Evolutionary conservation across 78 protist genomes (phyloP), one percentile per base, ranked within the genome.

Genomic region (Dictyostelium citrinum): DNA sequence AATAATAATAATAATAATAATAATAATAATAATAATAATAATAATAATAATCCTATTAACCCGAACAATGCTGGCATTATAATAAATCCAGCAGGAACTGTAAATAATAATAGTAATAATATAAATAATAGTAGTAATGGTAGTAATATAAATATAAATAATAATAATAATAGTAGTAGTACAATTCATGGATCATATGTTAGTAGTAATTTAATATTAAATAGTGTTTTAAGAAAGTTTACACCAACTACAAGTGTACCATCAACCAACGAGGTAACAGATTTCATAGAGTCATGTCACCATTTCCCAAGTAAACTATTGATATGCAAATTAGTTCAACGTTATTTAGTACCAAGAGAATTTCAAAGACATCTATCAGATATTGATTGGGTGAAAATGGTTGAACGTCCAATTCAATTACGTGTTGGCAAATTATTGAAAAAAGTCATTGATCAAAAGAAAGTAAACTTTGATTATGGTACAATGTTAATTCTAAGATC

Each of bases 341-440:
- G 93, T 31, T 88, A 88, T 64, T 6, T 78, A 6, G 93, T 88
- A 14, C 93, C 93, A n/a, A 37, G 85, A 49, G 77, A 58, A 60
- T 88, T 43, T 67, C 29, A 64, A 31, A n/a, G 41, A 31, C 9
- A 22, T n/a, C 22, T 46, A 27, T 17, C 67, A 20, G 85, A 68
- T 33, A n/a, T 9, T 27, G 82, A 88, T 27, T 88, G 93, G 93
- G n/a, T 43, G 9, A 76, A 68, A 24, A 41, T 88, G 9, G 85
- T 88, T 3, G 93, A 88, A 33, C 29, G 82, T 35, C 93, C 93
- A 4, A 78, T 88, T 67, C 93, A 88, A 78, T 76, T 88, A 14
- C 41, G 93, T 35, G 93, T 88, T 22, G 93, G 82, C 16, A 88
- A 88, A 35, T 9, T 88, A 2, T 43, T 88, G 45, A 58, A 75